Conservation (phyloP, 2,329 filamentous ascomycete genomes). For the Talaromyces sp. region DNA sequence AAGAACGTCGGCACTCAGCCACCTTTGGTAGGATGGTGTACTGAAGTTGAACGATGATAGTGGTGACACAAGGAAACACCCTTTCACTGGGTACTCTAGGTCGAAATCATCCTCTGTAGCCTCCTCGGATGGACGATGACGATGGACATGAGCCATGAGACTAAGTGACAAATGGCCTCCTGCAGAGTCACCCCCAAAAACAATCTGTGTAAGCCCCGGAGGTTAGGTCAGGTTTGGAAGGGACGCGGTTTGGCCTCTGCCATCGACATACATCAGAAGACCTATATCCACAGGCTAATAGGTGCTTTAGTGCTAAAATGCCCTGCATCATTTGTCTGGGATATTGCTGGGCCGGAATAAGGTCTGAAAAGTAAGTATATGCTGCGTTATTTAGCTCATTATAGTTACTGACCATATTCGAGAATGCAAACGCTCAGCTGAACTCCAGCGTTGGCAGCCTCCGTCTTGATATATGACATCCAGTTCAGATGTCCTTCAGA, state of each 20-base stretch:
- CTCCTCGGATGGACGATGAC: background rate
- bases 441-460: constrained; percentile 11
- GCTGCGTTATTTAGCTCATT: background rate
- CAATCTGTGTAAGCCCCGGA: constrained; percentile 19
- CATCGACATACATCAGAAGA: background rate
- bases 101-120: background rate
- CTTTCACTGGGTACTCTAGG: background rate
- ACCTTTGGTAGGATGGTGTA: background rate
- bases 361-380: constrained; percentile 8
- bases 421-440: constrained; percentile 18
- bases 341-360: constrained; percentile 21
- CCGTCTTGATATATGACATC: constrained; percentile 20
- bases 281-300: constrained; percentile 17
- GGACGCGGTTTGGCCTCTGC: too few relatives aligned
- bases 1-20: background rate
- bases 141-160: constrained; percentile 39
- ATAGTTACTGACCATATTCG: constrained; percentile 15
- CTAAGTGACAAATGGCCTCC: constrained; percentile 25
- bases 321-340: constrained; percentile 25
- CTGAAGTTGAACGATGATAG: background rate
- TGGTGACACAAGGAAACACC: background rate
- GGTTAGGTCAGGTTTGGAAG: background rate
- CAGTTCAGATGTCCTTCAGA: constrained; percentile 24
- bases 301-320: constrained; percentile 18
- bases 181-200: constrained; percentile 28